These are phyloP conservation scores for Neoboletus subvelutipes DNA, from an alignment of 768 basidiomycete species.

Conservation along the genomic window DNA sequence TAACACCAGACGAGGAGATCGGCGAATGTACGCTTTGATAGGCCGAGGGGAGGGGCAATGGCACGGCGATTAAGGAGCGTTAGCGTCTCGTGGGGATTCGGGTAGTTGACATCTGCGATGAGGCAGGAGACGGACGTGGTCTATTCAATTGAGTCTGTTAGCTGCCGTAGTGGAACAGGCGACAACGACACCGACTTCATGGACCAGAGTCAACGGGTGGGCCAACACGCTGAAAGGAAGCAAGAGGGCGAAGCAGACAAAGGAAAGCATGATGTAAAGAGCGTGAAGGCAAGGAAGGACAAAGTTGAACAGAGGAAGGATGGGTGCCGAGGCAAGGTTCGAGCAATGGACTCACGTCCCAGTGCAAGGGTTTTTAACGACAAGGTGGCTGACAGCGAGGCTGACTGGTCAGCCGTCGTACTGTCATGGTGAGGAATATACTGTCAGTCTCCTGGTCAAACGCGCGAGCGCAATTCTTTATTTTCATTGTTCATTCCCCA, in stretches of 20 bases:
- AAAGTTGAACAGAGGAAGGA: not conserved
- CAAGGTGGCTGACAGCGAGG: constrained; percentile 13
- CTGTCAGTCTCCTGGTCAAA: not conserved
- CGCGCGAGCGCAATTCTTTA: no score
- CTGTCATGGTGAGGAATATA: not conserved
- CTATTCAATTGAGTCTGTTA: constrained; percentile 9
- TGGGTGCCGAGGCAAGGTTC: not conserved
- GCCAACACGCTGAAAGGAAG: constrained; percentile 18
- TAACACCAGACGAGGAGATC: constrained; percentile 33
- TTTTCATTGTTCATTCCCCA: no score
- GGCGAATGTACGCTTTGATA: constrained; percentile 22
- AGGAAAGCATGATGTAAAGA: constrained; percentile 26
- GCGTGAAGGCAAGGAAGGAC: not conserved
- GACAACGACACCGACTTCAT: constrained; percentile 4
- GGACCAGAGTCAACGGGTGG: constrained; percentile 17
- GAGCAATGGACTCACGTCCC: not conserved
- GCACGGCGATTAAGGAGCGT: constrained; percentile 23
- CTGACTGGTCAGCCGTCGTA: constrained; percentile 5
- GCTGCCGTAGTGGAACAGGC: not conserved
- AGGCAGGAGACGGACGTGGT: constrained; percentile 18
- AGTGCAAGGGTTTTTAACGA: not conserved
- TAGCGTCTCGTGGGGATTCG: constrained; percentile 23
- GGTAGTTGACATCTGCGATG: constrained; percentile 29
- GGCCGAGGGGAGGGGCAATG: constrained; percentile 22
- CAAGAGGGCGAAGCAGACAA: constrained; percentile 18